Evolutionary conservation across 495 filamentous ascomycete genomes (phyloP).

Genomic region (Immersiella caudata): DNA sequence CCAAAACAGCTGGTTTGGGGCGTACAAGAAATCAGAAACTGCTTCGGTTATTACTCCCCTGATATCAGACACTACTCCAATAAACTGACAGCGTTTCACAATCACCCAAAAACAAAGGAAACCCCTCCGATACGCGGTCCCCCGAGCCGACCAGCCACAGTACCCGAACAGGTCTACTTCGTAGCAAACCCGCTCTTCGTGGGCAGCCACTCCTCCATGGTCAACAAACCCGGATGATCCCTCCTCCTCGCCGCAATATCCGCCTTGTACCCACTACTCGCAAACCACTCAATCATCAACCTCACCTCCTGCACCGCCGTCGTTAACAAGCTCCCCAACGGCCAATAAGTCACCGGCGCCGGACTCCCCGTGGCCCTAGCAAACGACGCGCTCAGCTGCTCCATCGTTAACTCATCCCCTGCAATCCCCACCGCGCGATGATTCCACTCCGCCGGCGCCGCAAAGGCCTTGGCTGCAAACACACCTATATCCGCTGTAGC

Average conservation of each 20-base stretch:
- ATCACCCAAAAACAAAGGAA: too few relatives aligned
- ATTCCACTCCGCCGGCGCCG: conserved; percentile 40
- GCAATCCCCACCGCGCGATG: conserved; percentile 46
- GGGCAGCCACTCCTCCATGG: conserved; percentile 46
- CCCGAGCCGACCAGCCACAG: too few relatives aligned
- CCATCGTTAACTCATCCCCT: conserved; percentile 50
- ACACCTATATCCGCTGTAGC: conserved; percentile 63
- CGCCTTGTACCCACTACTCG: conserved; percentile 46
- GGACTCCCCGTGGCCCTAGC: conserved; percentile 41
- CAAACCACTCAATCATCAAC: conserved; percentile 52
- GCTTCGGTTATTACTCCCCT: too few relatives aligned
- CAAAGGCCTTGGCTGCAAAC: conserved; percentile 64
- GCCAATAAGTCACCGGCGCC: conserved; percentile 42
- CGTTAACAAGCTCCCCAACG: conserved; percentile 45
- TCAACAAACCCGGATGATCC: conserved; percentile 43
- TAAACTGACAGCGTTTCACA: too few relatives aligned
- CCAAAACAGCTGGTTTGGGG: too few relatives aligned
- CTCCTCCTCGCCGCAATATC: conserved; percentile 43
- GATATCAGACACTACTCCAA: too few relatives aligned
- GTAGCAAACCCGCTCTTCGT: conserved; percentile 44
- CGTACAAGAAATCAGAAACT: too few relatives aligned
- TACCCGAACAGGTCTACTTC: too few relatives aligned
- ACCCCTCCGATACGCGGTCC: too few relatives aligned
- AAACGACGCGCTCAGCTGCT: conserved; percentile 43
- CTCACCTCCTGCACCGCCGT: conserved; percentile 44